phyloP scores from a whole-genome alignment of 352 stramenopile genomes.

The Phytophthora pinifolia region DNA sequence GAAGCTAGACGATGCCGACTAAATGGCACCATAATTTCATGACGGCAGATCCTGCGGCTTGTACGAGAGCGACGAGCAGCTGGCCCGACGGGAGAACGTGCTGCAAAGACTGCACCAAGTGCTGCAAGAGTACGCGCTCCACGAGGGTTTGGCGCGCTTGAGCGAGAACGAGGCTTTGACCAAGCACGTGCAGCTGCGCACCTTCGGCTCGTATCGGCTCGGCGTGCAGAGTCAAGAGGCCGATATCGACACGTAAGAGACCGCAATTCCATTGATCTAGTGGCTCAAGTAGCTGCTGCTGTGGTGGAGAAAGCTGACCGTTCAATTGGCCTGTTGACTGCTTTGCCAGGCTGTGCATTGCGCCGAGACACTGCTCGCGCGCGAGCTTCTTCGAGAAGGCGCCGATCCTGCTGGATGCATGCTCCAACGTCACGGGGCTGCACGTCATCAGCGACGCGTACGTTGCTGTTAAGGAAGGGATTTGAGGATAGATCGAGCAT shows the following conservation, averaged over 20 bases:
- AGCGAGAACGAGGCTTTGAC: constrained; percentile 42
- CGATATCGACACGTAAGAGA: constrained; percentile 78
- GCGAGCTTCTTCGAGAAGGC: constrained; percentile 89
- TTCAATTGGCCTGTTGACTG: not conserved
- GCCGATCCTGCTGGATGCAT: constrained; percentile 71
- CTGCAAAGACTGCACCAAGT: constrained; percentile 63
- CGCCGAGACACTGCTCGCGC: constrained; percentile 77
- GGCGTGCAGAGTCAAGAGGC: constrained; percentile 84
- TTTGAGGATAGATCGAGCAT: not conserved
- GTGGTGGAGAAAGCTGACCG: too few species aligned
- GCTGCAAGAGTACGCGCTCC: constrained; percentile 76
- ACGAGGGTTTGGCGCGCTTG: constrained; percentile 54
- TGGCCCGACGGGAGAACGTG: constrained; percentile 61
- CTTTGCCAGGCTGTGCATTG: constrained; percentile 71
- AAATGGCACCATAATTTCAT: not conserved
- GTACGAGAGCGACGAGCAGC: constrained; percentile 75
- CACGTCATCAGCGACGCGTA: constrained; percentile 91
- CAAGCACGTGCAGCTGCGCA: constrained; percentile 70
- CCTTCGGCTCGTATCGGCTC: constrained; percentile 92
- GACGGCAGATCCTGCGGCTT: constrained; percentile 49
- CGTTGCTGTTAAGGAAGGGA: constrained; percentile 23
- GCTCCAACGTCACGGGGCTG: constrained; percentile 66
- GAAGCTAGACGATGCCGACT: not conserved
- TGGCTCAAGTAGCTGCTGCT: not conserved
- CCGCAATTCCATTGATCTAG: too few species aligned